Evolutionary conservation across 306 rosid species (phyloP), one percentile per base, ranked within the genome.

Genomic region (Hippophae rhamnoides): DNA sequence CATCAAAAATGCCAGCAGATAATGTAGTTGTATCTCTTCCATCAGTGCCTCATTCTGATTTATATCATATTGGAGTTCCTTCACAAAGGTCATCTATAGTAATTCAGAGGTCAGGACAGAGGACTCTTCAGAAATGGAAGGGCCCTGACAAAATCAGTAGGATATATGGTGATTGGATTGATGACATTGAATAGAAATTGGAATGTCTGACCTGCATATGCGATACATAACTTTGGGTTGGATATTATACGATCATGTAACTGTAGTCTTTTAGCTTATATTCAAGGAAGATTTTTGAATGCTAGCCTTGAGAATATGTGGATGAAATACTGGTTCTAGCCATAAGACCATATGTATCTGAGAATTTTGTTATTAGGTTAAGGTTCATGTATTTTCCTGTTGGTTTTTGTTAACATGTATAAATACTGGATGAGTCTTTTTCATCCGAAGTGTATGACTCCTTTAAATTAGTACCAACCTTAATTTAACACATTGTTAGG

Each of bases 161-260:
- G 83, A 93, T 93, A 82, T 93, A 93, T 25, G 99, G 99, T 27
- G 99, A 93, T 65, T 93, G 99, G 99, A 86, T 93, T 11, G 99
- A 93, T 56, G 96, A 88, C 69, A 63, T 80, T 8, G 99, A 93
- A 79, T 93, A 81, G 77, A 44, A 44, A 38, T 61, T 53, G 41
- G 43, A 57, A 56, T 57, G 9, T 13, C 72, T 70, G 62, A 6
- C 54, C 62, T 62, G 61, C 69, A 61, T 73, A 63, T 62, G 43
- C 5, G 18, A 61, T 43, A 18, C 23, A 42, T 49, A 9, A 7
- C 52, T 67, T 51, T 65, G 38, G 38, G 38, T 31, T 4, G 62
- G 70, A 43, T 69, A 74, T 61, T 40, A 52, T 60, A 51, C 50
- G 46, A 69, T 55, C 64, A 18, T 65, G 76, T 69, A 74, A 57